These are phyloP conservation scores for Hericium alpestre DNA, from an alignment of 768 basidiomycete species.

Conservation along the genomic window DNA sequence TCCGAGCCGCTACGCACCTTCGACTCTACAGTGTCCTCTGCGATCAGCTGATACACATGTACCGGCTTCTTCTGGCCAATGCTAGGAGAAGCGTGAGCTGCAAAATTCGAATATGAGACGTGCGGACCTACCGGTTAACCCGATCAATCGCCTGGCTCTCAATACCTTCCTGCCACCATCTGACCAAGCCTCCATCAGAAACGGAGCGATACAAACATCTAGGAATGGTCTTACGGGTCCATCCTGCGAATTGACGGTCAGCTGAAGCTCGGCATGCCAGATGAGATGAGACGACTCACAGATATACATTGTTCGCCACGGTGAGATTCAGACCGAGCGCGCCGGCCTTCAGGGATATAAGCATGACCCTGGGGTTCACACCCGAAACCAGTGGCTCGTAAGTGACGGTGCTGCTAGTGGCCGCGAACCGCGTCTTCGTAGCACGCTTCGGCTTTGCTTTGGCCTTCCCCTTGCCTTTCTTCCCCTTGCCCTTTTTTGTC, in stretches of 20 bases:
- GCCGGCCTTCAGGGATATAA: constrained; percentile 77
- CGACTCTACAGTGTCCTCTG: constrained; percentile 80
- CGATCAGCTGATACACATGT: constrained; percentile 82
- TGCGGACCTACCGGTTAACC: constrained; percentile 46
- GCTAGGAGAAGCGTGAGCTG: constrained; percentile 16
- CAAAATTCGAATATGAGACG: not conserved
- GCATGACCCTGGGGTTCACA: constrained; percentile 66
- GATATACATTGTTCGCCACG: constrained; percentile 77
- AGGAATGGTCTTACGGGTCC: constrained; percentile 61
- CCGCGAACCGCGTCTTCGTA: not conserved
- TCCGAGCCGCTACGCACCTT: constrained; percentile 38
- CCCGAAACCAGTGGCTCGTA: constrained; percentile 9
- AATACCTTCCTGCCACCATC: constrained; percentile 86
- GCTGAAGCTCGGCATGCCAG: constrained; percentile 2
- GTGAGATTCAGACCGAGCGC: constrained; percentile 83
- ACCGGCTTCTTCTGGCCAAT: constrained; percentile 80
- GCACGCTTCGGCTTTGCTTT: constrained; percentile 21
- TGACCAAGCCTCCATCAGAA: constrained; percentile 17
- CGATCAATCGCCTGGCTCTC: constrained; percentile 78
- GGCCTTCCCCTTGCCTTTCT: constrained; percentile 18
- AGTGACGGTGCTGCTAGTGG: not conserved
- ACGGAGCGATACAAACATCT: not conserved
- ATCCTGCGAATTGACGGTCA: constrained; percentile 34
- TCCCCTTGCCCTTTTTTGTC: not conserved
- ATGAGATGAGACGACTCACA: constrained; percentile 37